Percentiles rank a stretch among this genome's conserved stretches.
These are phyloP conservation scores for Teunomyces cretensis DNA, from an alignment of 805 yeast species.

Conservation along the genomic window DNA sequence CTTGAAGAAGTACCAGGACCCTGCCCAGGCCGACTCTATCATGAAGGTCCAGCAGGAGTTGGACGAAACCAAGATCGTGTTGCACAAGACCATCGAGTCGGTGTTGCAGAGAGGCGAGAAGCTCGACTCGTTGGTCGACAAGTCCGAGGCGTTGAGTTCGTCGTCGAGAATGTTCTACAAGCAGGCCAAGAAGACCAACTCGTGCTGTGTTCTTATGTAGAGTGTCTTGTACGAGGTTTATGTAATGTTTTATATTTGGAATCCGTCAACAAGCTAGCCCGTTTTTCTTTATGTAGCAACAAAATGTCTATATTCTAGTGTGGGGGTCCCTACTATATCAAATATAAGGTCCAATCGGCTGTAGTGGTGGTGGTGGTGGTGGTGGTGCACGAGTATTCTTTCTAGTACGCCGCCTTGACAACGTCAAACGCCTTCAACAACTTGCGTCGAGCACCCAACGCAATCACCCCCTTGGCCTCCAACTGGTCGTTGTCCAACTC, in stretches of 20 bases:
- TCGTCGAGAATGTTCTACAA: constrained; percentile 93
- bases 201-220: constrained; percentile 28
- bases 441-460: constrained; percentile 94
- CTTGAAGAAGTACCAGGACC: constrained; percentile 88
- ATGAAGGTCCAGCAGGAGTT: constrained; percentile 97
- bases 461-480: constrained; percentile 80
- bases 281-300: background rate
- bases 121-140: constrained; percentile 89
- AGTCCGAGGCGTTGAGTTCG: constrained; percentile 87
- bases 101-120: constrained; percentile 96
- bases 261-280: no score
- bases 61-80: constrained; percentile 94
- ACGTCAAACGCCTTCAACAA: constrained; percentile 87
- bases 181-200: constrained; percentile 80
- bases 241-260: no score
- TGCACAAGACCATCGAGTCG: constrained; percentile 92
- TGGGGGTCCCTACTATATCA: constrained; percentile 10
- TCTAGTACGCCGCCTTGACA: constrained; percentile 44
- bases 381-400: no score
- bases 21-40: constrained; percentile 93
- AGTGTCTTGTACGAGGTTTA: no score
- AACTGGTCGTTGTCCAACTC: constrained; percentile 66
- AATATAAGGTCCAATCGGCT: no score
- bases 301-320: background rate
- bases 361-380: no score